Conservation (phyloP, 2,329 filamentous ascomycete species). For the Phoma herbarum region DNA sequence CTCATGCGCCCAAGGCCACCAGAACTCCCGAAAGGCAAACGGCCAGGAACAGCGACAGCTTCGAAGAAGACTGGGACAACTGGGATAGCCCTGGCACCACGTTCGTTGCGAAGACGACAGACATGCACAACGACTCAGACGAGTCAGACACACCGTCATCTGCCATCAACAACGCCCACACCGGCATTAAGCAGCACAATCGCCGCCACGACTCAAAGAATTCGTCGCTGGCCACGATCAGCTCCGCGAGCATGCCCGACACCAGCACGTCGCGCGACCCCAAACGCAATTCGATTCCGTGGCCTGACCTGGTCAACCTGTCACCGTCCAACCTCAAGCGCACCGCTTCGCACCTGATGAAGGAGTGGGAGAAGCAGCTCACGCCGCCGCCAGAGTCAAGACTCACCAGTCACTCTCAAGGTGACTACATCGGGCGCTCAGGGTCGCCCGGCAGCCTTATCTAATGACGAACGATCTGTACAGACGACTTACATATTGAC, state of each 20-base stretch:
- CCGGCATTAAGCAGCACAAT: conserved; percentile 61
- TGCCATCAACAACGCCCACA: conserved; percentile 60
- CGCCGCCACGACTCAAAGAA: conserved; percentile 52
- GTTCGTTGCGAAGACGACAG: conserved; percentile 49
- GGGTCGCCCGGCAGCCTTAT: conserved; percentile 33
- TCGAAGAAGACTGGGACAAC: conserved; percentile 63
- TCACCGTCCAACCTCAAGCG: conserved; percentile 80
- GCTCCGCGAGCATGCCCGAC: conserved; percentile 37
- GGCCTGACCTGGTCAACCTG: conserved; percentile 75
- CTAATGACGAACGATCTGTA: conserved; percentile 36
- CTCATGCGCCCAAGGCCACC: conserved; percentile 48
- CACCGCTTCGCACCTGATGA: conserved; percentile 86
- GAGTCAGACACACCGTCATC: conserved; percentile 60
- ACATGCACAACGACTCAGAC: conserved; percentile 54
- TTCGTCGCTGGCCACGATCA: conserved; percentile 46
- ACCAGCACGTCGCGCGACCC: conserved; percentile 36
- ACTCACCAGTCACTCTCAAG: conserved; percentile 41
- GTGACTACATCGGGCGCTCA: conserved; percentile 49
- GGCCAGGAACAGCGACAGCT: conserved; percentile 52
- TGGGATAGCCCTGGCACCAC: conserved; percentile 61
- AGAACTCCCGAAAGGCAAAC: conserved; percentile 51
- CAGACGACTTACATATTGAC: conserved; percentile 31
- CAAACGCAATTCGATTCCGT: conserved; percentile 61
- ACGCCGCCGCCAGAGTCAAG: conserved; percentile 57
- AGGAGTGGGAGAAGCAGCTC: conserved; percentile 87